phyloP scores from a whole-genome alignment of 192 early-diverging fungal species.

The Geranomyces michiganensis region DNA sequence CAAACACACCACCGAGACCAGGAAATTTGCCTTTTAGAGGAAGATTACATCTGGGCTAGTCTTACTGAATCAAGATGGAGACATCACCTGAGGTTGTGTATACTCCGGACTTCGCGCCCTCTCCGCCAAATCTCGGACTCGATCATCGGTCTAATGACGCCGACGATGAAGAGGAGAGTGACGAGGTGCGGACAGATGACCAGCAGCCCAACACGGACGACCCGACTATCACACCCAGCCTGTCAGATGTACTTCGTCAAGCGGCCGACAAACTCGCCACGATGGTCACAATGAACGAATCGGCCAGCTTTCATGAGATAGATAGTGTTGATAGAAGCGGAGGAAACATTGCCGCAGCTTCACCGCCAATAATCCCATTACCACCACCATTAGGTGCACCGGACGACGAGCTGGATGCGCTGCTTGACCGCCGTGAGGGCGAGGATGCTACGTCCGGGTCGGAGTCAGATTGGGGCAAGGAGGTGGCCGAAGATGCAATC shows the following conservation, averaged over 20 bases:
- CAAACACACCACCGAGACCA: too few species aligned
- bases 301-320: background rate
- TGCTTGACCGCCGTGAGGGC: constrained; percentile 9
- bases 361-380: background rate
- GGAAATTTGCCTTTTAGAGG: too few species aligned
- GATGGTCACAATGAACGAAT: background rate
- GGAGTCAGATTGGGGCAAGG: constrained; percentile 12
- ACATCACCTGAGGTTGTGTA: background rate
- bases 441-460: background rate
- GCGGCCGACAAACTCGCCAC: constrained; percentile 14
- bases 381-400: too few species aligned
- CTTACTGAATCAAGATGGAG: background rate
- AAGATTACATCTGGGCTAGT: too few species aligned
- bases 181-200: too few species aligned
- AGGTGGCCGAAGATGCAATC: background rate
- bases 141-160: background rate
- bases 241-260: constrained; percentile 7
- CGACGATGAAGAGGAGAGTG: background rate
- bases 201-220: too few species aligned
- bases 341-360: background rate
- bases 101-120: background rate
- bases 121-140: background rate
- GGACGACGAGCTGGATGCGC: constrained; percentile 14
- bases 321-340: background rate
- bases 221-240: background rate